phyloP scores from a whole-genome alignment of 331 rosid species.

The Pyracantha coccinea region DNA sequence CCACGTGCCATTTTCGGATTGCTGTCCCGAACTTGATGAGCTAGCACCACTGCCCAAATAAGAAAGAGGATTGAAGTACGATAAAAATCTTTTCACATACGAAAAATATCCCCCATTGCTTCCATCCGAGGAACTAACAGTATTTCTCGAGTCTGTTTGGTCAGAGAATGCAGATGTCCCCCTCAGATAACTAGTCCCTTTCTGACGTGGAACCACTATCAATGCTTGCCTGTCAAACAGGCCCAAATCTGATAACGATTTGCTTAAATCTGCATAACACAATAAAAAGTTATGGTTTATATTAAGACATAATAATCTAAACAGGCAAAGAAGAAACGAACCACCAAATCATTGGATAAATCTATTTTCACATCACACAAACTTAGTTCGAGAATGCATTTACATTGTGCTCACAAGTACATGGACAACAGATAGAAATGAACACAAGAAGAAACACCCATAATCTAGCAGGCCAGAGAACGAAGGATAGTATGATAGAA shows the following conservation, averaged over 20 bases:
- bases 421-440: neutral
- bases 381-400: neutral
- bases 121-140: constrained; percentile 22
- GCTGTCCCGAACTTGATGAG: constrained; percentile 26
- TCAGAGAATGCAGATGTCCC: constrained; percentile 14
- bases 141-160: constrained; percentile 8
- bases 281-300: neutral
- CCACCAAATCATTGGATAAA: neutral
- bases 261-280: constrained; percentile 28
- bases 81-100: constrained; percentile 24
- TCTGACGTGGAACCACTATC: constrained; percentile 35
- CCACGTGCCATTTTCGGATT: constrained; percentile 23
- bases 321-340: neutral
- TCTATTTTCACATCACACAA: neutral
- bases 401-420: neutral
- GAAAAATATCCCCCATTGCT: constrained; percentile 33
- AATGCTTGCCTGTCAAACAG: constrained; percentile 46
- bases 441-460: neutral
- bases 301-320: neutral
- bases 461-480: neutral
- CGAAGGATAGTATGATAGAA: neutral
- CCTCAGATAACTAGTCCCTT: constrained; percentile 7
- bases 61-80: constrained; percentile 47
- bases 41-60: constrained; percentile 37
- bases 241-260: constrained; percentile 43